These are phyloP conservation scores for Picea abies DNA, from an alignment of 83 land plant species.

Conservation along the genomic window DNA sequence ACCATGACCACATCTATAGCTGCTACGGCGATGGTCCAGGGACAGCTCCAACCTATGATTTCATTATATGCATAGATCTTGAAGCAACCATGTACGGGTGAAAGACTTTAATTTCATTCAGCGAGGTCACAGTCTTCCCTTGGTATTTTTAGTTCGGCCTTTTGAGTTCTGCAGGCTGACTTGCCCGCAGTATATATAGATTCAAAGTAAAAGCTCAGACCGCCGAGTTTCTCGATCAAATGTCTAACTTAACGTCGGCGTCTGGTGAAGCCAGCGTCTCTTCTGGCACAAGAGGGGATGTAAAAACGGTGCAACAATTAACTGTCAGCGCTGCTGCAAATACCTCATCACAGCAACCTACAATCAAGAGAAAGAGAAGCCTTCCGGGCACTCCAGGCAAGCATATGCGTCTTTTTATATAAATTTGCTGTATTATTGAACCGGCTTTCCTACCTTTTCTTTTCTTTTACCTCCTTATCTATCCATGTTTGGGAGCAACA, in stretches of 20 bases:
- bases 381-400: slow-evolving; percentile 22
- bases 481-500: too few relatives aligned
- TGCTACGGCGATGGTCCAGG: too few relatives aligned
- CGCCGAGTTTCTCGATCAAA: background rate
- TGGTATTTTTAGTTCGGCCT: background rate
- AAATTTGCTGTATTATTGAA: too few relatives aligned
- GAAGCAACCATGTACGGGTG: background rate
- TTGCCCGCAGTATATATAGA: too few relatives aligned
- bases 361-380: slow-evolving; percentile 13
- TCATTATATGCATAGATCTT: background rate
- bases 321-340: background rate
- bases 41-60: too few relatives aligned
- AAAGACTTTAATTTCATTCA: background rate
- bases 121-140: too few relatives aligned
- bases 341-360: background rate
- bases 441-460: too few relatives aligned
- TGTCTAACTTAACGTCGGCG: slow-evolving; percentile 19
- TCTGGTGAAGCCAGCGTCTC: slow-evolving; percentile 13
- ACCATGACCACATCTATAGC: too few relatives aligned
- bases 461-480: too few relatives aligned
- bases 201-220: too few relatives aligned
- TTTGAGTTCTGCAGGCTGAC: too few relatives aligned
- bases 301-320: background rate
- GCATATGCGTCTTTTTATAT: background rate
- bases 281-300: slow-evolving; percentile 9